Evolutionary conservation across 2,329 filamentous ascomycete species (phyloP).

Genomic region (Xylaria sp.): DNA sequence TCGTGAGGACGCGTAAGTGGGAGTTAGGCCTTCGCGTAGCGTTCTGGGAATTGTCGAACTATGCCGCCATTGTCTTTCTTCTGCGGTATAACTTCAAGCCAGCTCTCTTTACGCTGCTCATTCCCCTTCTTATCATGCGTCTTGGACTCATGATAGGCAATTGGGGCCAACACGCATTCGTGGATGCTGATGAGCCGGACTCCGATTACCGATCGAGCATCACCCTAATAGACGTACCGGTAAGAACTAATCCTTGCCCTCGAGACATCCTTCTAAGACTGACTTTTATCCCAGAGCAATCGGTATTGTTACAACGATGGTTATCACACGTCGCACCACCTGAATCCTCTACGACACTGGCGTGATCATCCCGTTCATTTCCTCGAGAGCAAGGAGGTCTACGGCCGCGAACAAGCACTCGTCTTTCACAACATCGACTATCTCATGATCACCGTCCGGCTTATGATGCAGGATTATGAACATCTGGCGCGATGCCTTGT

Average conservation of each 20-base stretch:
- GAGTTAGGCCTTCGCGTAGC: conserved; percentile 64
- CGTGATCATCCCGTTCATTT: conserved; percentile 81
- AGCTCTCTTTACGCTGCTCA: conserved; percentile 70
- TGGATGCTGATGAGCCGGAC: conserved; percentile 77
- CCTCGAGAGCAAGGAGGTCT: conserved; percentile 73
- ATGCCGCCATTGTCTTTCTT: conserved; percentile 62
- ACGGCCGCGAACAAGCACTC: conserved; percentile 73
- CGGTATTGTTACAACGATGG: conserved; percentile 86
- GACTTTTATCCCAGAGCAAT: conserved; percentile 68
- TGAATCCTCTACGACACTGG: conserved; percentile 83
- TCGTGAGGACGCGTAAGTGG: conserved; percentile 69
- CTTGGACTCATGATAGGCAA: conserved; percentile 83
- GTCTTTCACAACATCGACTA: conserved; percentile 87
- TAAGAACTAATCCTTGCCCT: conserved; percentile 55
- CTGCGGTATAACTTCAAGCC: conserved; percentile 63
- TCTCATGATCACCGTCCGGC: conserved; percentile 75
- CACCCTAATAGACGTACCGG: conserved; percentile 80
- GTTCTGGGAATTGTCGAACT: conserved; percentile 70
- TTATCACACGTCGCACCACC: conserved; percentile 83
- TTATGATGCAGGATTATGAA: conserved; percentile 77
- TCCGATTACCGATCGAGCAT: conserved; percentile 84
- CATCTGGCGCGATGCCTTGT: conserved; percentile 76
- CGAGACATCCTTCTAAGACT: background rate
- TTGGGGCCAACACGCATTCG: conserved; percentile 85
- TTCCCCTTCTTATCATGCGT: conserved; percentile 74